Percentiles rank a stretch among this genome's conserved stretches.
These are phyloP conservation scores for Sinapis alba DNA, from an alignment of 441 rosid species.

Conservation along the genomic window DNA sequence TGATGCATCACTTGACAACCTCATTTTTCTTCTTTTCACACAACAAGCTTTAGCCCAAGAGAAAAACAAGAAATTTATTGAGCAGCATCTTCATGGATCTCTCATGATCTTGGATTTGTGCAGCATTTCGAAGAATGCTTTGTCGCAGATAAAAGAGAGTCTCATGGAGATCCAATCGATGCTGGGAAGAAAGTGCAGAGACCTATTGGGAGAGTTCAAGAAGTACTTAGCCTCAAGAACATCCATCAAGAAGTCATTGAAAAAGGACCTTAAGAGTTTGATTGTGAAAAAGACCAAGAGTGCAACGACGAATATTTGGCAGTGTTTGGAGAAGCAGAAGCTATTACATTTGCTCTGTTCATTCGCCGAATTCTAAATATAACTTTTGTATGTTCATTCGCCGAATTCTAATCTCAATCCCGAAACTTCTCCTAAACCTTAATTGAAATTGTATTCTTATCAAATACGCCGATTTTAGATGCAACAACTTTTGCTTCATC, in stretches of 20 bases:
- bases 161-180: slow-evolving; percentile 34
- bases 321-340: slow-evolving; percentile 38
- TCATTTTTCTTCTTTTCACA: slow-evolving; percentile 36
- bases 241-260: slow-evolving; percentile 30
- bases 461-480: no score
- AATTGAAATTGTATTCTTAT: no score
- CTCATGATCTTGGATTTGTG: slow-evolving; percentile 35
- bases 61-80: slow-evolving; percentile 10
- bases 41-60: slow-evolving; percentile 30
- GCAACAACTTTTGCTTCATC: slow-evolving; percentile 27
- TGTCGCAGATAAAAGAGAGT: slow-evolving; percentile 34
- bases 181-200: slow-evolving; percentile 39
- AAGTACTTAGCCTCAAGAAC: slow-evolving; percentile 36
- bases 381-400: no score
- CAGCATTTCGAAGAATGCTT: slow-evolving; percentile 29
- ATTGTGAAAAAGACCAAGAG: slow-evolving; percentile 14
- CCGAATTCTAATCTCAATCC: no score
- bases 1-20: slow-evolving; percentile 13
- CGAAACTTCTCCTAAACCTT: no score
- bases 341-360: slow-evolving; percentile 29
- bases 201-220: slow-evolving; percentile 15
- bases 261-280: slow-evolving; percentile 21
- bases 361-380: slow-evolving; percentile 21
- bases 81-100: slow-evolving; percentile 48
- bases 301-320: slow-evolving; percentile 15